Conservation (phyloP, 1,284 basidiomycete genomes). For the Marasmius tenuissimus region DNA sequence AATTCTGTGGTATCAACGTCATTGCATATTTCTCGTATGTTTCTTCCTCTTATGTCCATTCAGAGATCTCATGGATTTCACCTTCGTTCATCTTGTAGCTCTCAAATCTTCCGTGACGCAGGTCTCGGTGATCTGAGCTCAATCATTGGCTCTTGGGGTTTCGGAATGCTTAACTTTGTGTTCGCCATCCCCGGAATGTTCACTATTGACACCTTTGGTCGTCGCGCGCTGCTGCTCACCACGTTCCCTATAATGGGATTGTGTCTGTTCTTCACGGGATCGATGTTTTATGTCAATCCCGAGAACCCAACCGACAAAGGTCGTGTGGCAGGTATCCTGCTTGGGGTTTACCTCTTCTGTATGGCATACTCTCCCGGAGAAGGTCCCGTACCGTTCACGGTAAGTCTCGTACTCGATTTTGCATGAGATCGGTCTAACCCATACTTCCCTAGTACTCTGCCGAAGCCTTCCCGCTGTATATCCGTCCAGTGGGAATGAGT, state of each 20-base stretch:
- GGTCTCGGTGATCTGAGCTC: constrained; percentile 46
- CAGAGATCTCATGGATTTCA: too few species aligned
- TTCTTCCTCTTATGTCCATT: not conserved
- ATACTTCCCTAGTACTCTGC: constrained; percentile 46
- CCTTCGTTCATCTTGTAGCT: not conserved
- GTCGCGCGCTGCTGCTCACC: constrained; percentile 51
- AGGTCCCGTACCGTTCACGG: constrained; percentile 79
- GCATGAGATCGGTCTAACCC: not conserved
- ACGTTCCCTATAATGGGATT: constrained; percentile 69
- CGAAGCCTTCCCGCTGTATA: constrained; percentile 71
- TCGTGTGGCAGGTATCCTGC: constrained; percentile 49
- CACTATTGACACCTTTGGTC: constrained; percentile 69
- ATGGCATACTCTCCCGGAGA: constrained; percentile 70
- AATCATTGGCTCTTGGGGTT: constrained; percentile 60
- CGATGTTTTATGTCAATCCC: constrained; percentile 34
- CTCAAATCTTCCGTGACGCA: constrained; percentile 31
- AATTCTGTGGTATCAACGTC: constrained; percentile 33
- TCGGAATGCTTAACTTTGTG: constrained; percentile 40
- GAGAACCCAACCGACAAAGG: constrained; percentile 27
- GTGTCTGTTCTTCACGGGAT: constrained; percentile 63
- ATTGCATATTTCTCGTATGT: not conserved
- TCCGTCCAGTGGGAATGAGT: constrained; percentile 73
- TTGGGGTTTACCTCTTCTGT: constrained; percentile 63
- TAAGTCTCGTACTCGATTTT: constrained; percentile 20
- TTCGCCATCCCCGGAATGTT: constrained; percentile 59